Evolutionary conservation across 305 asterid species (phyloP).

Genomic region (Lippia alba): DNA sequence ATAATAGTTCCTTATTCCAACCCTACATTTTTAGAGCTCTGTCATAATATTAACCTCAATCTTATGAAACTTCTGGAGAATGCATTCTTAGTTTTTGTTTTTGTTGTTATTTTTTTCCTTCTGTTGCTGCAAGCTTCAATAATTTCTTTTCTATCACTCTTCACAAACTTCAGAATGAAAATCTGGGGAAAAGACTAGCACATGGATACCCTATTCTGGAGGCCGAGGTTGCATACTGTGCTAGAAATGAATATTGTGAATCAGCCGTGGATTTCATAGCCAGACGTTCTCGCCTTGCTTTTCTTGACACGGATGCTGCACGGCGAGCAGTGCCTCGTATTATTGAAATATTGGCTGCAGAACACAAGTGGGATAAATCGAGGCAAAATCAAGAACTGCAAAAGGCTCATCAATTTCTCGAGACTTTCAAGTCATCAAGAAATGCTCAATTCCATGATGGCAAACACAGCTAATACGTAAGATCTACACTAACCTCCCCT

Average conservation of each 20-base stretch:
- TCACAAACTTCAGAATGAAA: slow-evolving; percentile 66
- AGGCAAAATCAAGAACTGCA: slow-evolving; percentile 69
- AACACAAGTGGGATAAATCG: slow-evolving; percentile 88
- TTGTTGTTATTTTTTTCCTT: not conserved
- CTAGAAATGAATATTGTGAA: slow-evolving; percentile 93
- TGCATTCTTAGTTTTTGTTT: not conserved
- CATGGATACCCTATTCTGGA: slow-evolving; percentile 95
- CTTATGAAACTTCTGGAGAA: not conserved
- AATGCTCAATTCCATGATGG: slow-evolving; percentile 96
- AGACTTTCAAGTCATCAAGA: slow-evolving; percentile 91
- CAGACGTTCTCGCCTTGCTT: slow-evolving; percentile 93
- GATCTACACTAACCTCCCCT: not conserved
- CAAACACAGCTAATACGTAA: slow-evolving; percentile 67
- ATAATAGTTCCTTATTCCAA: too few species aligned
- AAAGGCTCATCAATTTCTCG: slow-evolving; percentile 69
- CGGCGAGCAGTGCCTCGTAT: slow-evolving; percentile 79
- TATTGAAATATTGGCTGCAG: slow-evolving; percentile 75
- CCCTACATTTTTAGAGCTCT: slow-evolving; percentile 12
- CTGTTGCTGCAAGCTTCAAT: not conserved
- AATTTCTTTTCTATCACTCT: not conserved
- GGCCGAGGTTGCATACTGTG: slow-evolving; percentile 98
- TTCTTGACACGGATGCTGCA: slow-evolving; percentile 97
- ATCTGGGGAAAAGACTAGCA: slow-evolving; percentile 92
- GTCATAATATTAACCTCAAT: not conserved
- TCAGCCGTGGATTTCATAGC: slow-evolving; percentile 95